Base-by-base conservation (phyloP, 306 rosid genomes). In the Arachis stenosperma region DNA sequence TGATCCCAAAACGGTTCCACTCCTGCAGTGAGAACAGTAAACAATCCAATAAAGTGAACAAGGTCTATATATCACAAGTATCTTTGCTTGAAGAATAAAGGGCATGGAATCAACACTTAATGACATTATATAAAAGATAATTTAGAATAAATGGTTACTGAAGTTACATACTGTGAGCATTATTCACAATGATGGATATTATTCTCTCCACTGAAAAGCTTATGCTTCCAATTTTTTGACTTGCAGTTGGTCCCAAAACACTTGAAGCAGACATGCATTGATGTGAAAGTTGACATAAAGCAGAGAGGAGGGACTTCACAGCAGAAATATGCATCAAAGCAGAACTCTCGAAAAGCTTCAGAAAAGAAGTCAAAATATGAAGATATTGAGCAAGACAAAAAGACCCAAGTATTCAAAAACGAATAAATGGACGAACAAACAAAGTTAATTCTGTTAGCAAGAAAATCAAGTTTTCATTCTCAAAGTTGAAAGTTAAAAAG, bases 1-100 rank as follows among this genome's bases (percentile, higher is more conserved):
- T 88, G 89, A 84, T 93, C 96, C 98, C 98, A 93, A 71, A 93
- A 79, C 66, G 97, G 96, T 81, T 91, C 92, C 55, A 93, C 88
- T 78, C 98, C 98, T 93, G 83, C 61, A 52, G 76, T 52, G 74
- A 78, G 51, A 75, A 47, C 81, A 68, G 14, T 51, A 76, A 27
- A 65, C 59, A 69, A 65, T 47, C 47, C 14, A 44, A 70, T 27
- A 8, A 27, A 41, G 64, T 29, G 42, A 67, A 79, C 40, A 53
- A 62, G 68, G 44, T 50, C 41, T 77, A 72, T 71, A 74, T 44
- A 65, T 33, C 75, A 75, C 42, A 71, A 57, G 56, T 41, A 60
- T 59, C 42, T 51, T 12, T 47, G 51, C 7, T 4, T 14, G 59
- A 50, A 78, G 65, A 71, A 29, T 60, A 46, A 12, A 78, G 8